Percentiles rank a stretch among this genome's conserved stretches.
Conservation (phyloP, 495 filamentous ascomycete species). For the Staphylotrichum longicolle region DNA sequence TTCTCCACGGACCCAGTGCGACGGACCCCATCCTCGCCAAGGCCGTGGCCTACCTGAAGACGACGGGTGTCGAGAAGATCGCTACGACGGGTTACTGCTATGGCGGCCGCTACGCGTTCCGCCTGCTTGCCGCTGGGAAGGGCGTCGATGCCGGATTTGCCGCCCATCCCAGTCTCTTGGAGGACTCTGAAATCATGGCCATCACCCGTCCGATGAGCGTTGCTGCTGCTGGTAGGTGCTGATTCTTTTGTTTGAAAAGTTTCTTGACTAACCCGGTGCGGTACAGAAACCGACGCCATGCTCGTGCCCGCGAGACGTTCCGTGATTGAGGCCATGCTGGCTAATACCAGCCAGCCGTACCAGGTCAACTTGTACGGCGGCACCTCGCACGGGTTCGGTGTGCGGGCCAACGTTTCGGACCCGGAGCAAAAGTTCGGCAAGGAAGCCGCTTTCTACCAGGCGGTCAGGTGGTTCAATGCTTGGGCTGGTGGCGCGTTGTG, state of each 20-base stretch:
- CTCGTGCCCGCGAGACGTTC: not conserved
- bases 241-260: not conserved
- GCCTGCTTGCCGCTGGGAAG: constrained; percentile 5
- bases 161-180: constrained; percentile 7
- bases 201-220: constrained; percentile 6
- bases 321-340: constrained; percentile 2
- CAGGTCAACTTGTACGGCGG: constrained; percentile 5
- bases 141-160: constrained; percentile 12
- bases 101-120: constrained; percentile 11
- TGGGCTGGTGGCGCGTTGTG: constrained; percentile 11
- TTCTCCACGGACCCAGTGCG: not conserved
- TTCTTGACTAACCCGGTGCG: not conserved
- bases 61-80: constrained; percentile 8
- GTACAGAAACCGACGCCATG: not conserved
- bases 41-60: constrained; percentile 2
- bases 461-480: constrained; percentile 12
- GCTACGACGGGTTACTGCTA: constrained; percentile 8
- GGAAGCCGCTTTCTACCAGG: constrained; percentile 12
- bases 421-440: constrained; percentile 11
- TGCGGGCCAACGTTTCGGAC: constrained; percentile 4
- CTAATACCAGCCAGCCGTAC: not conserved
- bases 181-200: constrained; percentile 1
- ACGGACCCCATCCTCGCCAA: constrained; percentile 13
- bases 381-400: constrained; percentile 7
- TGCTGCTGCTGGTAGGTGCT: constrained; percentile 4